phyloP scores from a whole-genome alignment of 2,329 filamentous ascomycete genomes.

The Capronia epimyces region DNA sequence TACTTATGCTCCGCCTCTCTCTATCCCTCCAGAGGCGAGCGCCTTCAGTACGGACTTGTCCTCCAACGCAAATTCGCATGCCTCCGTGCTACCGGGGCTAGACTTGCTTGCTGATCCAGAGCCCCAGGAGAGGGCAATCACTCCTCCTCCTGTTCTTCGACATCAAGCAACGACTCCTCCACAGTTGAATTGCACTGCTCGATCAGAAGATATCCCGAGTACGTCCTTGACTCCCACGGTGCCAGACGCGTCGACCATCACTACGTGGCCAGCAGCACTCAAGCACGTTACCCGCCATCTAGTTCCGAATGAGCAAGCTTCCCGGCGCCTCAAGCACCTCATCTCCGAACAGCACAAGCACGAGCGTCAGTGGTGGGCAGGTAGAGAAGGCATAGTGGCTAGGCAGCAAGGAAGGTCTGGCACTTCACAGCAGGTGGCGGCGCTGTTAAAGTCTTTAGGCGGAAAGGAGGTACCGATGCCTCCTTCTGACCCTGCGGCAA shows the following conservation, averaged over 20 bases:
- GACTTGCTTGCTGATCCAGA: constrained; percentile 10
- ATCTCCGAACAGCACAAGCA: constrained; percentile 59
- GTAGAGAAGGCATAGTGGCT: constrained; percentile 47
- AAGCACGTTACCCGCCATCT: constrained; percentile 49
- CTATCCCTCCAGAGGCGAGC: not conserved
- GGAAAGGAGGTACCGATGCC: constrained; percentile 14
- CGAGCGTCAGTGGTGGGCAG: constrained; percentile 57
- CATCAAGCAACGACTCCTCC: constrained; percentile 6
- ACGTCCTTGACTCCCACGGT: constrained; percentile 16
- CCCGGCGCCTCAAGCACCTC: constrained; percentile 49
- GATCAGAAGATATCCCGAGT: constrained; percentile 4
- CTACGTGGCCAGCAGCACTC: constrained; percentile 48
- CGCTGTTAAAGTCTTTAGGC: constrained; percentile 42
- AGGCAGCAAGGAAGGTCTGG: constrained; percentile 50
- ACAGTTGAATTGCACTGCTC: not conserved
- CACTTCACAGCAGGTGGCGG: constrained; percentile 51
- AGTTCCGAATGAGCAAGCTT: constrained; percentile 41
- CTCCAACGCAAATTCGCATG: not conserved
- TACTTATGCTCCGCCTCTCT: constrained; percentile 9
- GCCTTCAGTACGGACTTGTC: not conserved
- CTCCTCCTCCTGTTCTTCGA: constrained; percentile 9
- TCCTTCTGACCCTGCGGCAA: constrained; percentile 32
- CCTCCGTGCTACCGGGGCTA: constrained; percentile 12
- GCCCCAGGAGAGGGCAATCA: constrained; percentile 7
- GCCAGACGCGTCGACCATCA: constrained; percentile 45